Percentiles rank a stretch among this genome's conserved stretches.
These are phyloP conservation scores for Caloboletus inedulis DNA, from an alignment of 1,284 basidiomycete species.

Conservation along the genomic window DNA sequence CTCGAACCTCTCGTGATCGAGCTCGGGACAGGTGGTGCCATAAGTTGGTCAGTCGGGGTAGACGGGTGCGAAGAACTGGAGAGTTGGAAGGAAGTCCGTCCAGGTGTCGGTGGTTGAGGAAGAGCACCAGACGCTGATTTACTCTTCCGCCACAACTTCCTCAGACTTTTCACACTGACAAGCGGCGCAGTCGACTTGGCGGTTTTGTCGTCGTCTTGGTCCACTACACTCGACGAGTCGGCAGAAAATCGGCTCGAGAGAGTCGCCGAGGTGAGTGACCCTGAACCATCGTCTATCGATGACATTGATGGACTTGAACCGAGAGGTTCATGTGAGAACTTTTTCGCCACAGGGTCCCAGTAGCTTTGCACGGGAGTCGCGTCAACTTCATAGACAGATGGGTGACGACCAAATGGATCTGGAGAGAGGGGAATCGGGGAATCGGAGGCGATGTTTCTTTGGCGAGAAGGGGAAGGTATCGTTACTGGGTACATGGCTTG, in stretches of 20 bases:
- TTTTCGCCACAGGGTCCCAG: constrained; percentile 39
- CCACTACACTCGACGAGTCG: constrained; percentile 53
- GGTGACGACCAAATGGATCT: constrained; percentile 72
- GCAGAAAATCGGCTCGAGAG: constrained; percentile 69
- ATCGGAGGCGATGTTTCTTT: constrained; percentile 36
- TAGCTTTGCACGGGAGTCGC: constrained; percentile 32
- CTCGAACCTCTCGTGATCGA: constrained; percentile 11
- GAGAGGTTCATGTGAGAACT: constrained; percentile 18
- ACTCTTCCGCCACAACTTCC: constrained; percentile 72
- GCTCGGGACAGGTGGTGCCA: constrained; percentile 13
- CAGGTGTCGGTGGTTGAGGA: constrained; percentile 30
- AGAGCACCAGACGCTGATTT: constrained; percentile 44
- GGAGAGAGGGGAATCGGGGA: constrained; percentile 67
- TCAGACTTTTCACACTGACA: constrained; percentile 68
- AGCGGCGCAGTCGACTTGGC: constrained; percentile 31
- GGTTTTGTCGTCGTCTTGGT: constrained; percentile 20
- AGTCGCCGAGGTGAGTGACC: constrained; percentile 16
- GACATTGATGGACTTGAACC: constrained; percentile 25
- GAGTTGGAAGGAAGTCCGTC: constrained; percentile 25
- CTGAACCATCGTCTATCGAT: constrained; percentile 22
- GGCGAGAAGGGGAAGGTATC: constrained; percentile 29
- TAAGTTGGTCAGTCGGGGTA: constrained; percentile 26
- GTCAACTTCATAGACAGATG: constrained; percentile 45
- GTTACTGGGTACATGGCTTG: constrained; percentile 44
- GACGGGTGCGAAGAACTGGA: constrained; percentile 12